Evolutionary conservation across 2,329 filamentous ascomycete species (phyloP), one percentile per base, ranked within the genome.

Genomic region (Lasiodiplodia gonubiensis): DNA sequence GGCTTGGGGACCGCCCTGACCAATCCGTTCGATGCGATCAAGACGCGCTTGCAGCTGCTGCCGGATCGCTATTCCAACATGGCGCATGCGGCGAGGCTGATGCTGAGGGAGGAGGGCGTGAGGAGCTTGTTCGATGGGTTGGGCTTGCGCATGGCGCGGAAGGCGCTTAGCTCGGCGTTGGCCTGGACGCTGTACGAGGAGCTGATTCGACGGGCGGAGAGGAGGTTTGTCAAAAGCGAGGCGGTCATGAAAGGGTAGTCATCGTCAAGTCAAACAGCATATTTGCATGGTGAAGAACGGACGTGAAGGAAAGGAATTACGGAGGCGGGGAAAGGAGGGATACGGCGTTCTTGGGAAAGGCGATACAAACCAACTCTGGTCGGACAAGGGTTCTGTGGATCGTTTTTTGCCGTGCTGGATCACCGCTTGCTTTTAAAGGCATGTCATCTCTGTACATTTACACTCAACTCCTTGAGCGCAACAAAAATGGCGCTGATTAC

Each of bases 161-260:
- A 99, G 79, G 94, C 93, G 5, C 80, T 97, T 53, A 97, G 94
- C 79, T 94, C 91, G 64, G 95, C 95, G n/a, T 84, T 98, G 72
- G 94, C 94, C 8, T 99, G 95, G 95, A 98, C 94, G 11, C 85
- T 97, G 49, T 99, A 99, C 76, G 95, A 99, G 81, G 94, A 97
- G 79, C 80, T 97, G 73, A 90, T 98, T 70, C 84, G 94, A 69
- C 86, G 91, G 72, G 91, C 90, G 0, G 88, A 89, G 77, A 80
- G 72, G 54, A 72, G 73, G 67, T 76, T 57, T n/a, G 55, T 42
- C 39, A 57, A 35, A n/a, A 30, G 54, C 8, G 35, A 66, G 37
- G 64, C 52, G 4, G 64, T 66, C 37, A 35, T 55, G 16, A 59
- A 33, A 49, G 64, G 64, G 37, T 37, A 48, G 25, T 16, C 18